Evolutionary conservation across 768 basidiomycete species (phyloP).

Genomic region (Mycena metata): DNA sequence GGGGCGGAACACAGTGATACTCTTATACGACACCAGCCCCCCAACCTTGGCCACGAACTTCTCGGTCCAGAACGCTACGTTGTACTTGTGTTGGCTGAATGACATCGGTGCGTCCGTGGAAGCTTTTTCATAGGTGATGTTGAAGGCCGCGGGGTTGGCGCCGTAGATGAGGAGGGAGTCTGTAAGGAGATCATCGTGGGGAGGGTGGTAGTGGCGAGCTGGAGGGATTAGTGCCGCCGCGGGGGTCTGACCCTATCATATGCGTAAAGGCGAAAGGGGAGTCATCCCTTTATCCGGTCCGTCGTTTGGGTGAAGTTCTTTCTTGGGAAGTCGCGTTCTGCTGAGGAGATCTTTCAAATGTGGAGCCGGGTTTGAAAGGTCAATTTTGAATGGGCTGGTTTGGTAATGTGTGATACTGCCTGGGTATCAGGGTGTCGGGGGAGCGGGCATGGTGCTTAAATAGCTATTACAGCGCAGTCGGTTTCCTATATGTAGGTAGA

Average conservation of each 20-base stretch:
- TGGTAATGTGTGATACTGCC: background rate
- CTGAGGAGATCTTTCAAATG: slow-evolving; percentile 1
- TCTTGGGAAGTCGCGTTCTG: slow-evolving; percentile 1
- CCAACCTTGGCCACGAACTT: slow-evolving; percentile 20
- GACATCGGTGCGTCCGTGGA: slow-evolving; percentile 19
- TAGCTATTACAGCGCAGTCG: too few relatives aligned
- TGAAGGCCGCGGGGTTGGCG: slow-evolving; percentile 20
- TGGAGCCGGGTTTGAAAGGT: slow-evolving; percentile 1
- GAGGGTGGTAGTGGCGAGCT: slow-evolving; percentile 25
- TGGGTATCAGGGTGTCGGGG: too few relatives aligned
- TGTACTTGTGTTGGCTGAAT: slow-evolving; percentile 23
- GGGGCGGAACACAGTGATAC: too few relatives aligned
- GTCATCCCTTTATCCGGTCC: slow-evolving; percentile 14
- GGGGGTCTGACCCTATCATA: slow-evolving; percentile 32
- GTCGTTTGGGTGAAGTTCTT: background rate
- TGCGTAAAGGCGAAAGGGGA: background rate
- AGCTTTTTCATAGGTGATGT: background rate
- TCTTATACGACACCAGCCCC: slow-evolving; percentile 15
- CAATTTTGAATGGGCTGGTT: slow-evolving; percentile 10
- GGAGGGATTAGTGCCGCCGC: slow-evolving; percentile 14
- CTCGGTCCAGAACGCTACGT: slow-evolving; percentile 11
- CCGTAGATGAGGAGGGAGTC: slow-evolving; percentile 32
- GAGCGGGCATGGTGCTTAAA: too few relatives aligned
- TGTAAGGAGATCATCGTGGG: slow-evolving; percentile 39
- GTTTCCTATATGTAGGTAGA: too few relatives aligned